phyloP scores from a whole-genome alignment of 176 grass and related monocot species.

The Triticum monococcum region DNA sequence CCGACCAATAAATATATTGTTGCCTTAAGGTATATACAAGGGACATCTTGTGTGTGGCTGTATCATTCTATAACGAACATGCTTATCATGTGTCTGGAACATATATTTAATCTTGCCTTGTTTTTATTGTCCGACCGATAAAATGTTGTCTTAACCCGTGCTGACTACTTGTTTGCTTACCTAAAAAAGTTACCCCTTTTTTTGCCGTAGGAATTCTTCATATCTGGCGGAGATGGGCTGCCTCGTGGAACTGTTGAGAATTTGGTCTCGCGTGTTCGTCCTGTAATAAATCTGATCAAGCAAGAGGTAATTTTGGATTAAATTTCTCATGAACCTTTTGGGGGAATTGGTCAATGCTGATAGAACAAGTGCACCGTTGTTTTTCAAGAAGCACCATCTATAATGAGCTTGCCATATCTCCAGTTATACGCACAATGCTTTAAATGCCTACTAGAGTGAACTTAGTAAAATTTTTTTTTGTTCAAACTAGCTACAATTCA shows the following conservation, averaged over 20 bases:
- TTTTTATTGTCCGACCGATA: slow-evolving; percentile 20
- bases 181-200: background rate
- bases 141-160: slow-evolving; percentile 5
- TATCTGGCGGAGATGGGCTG: slow-evolving; percentile 97
- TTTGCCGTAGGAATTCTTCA: slow-evolving; percentile 91
- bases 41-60: background rate
- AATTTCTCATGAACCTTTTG: slow-evolving; percentile 12
- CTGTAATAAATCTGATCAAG: slow-evolving; percentile 79
- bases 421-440: background rate
- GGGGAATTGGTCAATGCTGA: background rate
- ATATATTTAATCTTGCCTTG: slow-evolving; percentile 16
- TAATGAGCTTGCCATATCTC: background rate
- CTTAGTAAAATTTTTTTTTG: background rate
- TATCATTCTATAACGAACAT: background rate
- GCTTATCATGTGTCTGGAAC: background rate
- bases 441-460: background rate
- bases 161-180: background rate
- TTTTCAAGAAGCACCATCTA: background rate
- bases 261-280: slow-evolving; percentile 70
- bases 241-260: slow-evolving; percentile 99
- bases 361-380: background rate
- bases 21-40: background rate
- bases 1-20: too few relatives aligned
- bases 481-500: background rate
- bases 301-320: slow-evolving; percentile 67